Conservation (phyloP, 2,329 filamentous ascomycete species). For the Corynespora cassiicola region DNA sequence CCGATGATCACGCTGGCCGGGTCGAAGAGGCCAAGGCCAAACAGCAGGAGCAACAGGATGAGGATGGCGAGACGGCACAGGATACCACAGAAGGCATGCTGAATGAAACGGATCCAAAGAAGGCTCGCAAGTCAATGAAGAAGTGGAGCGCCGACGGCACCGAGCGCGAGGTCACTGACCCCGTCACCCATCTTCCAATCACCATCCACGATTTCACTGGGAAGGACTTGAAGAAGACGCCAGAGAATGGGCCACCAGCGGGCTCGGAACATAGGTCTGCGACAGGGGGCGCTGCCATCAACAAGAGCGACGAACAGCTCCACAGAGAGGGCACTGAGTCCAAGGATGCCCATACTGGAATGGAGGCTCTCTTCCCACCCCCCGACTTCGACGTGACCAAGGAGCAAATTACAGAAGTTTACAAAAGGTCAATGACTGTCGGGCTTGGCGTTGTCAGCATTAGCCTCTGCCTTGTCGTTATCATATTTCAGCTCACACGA, state of each 20-base stretch:
- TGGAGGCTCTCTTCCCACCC: constrained; percentile 61
- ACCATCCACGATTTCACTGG: constrained; percentile 72
- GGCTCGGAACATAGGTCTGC: constrained; percentile 49
- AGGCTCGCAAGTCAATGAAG: constrained; percentile 58
- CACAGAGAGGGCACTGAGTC: constrained; percentile 50
- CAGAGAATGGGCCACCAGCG: constrained; percentile 53
- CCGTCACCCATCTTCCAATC: constrained; percentile 73
- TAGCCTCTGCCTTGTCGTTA: constrained; percentile 42
- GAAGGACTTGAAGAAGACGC: constrained; percentile 61
- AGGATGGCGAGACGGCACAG: constrained; percentile 32
- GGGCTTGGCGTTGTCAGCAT: constrained; percentile 44
- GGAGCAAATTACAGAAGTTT: constrained; percentile 53
- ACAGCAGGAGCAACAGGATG: constrained; percentile 26
- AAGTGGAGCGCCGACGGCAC: constrained; percentile 55
- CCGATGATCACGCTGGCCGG: constrained; percentile 40
- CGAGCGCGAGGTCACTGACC: constrained; percentile 71
- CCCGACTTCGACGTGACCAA: constrained; percentile 56
- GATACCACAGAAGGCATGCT: constrained; percentile 54
- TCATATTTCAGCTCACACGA: constrained; percentile 40
- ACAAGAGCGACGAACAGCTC: constrained; percentile 53
- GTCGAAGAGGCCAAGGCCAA: constrained; percentile 17
- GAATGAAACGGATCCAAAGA: constrained; percentile 49
- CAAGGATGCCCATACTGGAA: constrained; percentile 51
- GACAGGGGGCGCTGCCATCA: constrained; percentile 53
- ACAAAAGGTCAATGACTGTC: constrained; percentile 49